Evolutionary conservation across 495 filamentous ascomycete genomes (phyloP).

Genomic region (Penicillium angulare): DNA sequence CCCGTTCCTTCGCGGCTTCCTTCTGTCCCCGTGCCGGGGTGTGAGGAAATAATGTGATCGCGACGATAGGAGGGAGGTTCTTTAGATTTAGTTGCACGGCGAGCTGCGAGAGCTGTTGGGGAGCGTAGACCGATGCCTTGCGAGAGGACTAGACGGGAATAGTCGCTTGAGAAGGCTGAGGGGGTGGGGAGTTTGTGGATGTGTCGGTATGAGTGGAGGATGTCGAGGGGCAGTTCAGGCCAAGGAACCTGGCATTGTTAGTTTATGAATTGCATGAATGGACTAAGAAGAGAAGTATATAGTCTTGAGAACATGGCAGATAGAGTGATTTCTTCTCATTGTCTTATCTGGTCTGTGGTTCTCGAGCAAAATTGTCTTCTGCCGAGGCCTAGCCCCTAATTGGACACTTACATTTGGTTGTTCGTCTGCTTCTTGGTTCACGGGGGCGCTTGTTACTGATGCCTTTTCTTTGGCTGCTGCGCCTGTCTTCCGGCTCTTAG

Average conservation of each 20-base stretch:
- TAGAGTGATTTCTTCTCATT: no score
- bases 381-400: neutral
- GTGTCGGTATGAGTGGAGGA: conserved; percentile 79
- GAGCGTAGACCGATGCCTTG: conserved; percentile 64
- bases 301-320: no score
- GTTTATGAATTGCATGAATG: neutral
- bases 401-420: conserved; percentile 33
- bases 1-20: neutral
- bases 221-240: conserved; percentile 65
- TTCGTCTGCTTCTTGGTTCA: conserved; percentile 22
- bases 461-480: conserved; percentile 29
- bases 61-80: conserved; percentile 9
- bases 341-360: neutral
- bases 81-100: conserved; percentile 30
- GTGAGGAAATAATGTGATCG: neutral
- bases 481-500: conserved; percentile 37
- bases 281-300: no score
- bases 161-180: conserved; percentile 64
- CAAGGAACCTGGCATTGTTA: conserved; percentile 62
- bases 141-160: conserved; percentile 70
- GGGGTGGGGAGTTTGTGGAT: conserved; percentile 72
- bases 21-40: neutral
- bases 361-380: no score
- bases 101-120: conserved; percentile 44
- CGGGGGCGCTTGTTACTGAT: conserved; percentile 38